phyloP scores from a whole-genome alignment of 2,329 filamentous ascomycete genomes.

The Trichoderma sp. region DNA sequence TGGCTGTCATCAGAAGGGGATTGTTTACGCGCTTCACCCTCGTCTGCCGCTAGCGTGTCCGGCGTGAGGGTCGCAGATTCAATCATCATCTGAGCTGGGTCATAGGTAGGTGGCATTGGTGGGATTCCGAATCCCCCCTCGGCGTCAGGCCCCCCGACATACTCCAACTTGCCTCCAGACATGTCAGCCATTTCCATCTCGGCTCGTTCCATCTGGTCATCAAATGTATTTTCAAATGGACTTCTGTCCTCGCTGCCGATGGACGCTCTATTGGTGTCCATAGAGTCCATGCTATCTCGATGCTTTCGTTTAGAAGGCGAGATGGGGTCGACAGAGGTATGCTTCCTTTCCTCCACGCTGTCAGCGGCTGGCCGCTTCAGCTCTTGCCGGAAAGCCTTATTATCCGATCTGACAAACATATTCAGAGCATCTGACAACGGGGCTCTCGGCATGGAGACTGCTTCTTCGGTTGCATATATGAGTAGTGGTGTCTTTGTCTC shows the following conservation, averaged over 20 bases:
- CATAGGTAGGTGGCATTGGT: constrained; percentile 18
- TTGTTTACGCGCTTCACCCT: constrained; percentile 16
- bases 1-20: not conserved
- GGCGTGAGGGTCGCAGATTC: constrained; percentile 29
- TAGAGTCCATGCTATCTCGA: constrained; percentile 45
- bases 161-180: constrained; percentile 18
- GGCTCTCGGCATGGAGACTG: constrained; percentile 35
- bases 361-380: constrained; percentile 39
- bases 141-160: constrained; percentile 21
- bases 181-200: constrained; percentile 31
- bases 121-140: constrained; percentile 21
- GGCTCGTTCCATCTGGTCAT: constrained; percentile 25
- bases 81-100: constrained; percentile 23
- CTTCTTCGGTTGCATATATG: constrained; percentile 53
- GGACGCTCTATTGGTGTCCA: constrained; percentile 46
- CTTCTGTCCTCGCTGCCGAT: constrained; percentile 39
- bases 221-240: constrained; percentile 33
- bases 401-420: constrained; percentile 51
- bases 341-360: constrained; percentile 22
- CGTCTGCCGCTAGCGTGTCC: constrained; percentile 26
- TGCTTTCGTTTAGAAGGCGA: constrained; percentile 47
- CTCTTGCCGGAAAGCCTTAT: constrained; percentile 50
- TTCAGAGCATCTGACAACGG: constrained; percentile 40
- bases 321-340: constrained; percentile 37
- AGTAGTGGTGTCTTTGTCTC: constrained; percentile 48